Percentiles rank a stretch among this genome's conserved stretches.
phyloP scores from a whole-genome alignment of 2,329 filamentous ascomycete species.

The Neodidymelliopsis sp. region DNA sequence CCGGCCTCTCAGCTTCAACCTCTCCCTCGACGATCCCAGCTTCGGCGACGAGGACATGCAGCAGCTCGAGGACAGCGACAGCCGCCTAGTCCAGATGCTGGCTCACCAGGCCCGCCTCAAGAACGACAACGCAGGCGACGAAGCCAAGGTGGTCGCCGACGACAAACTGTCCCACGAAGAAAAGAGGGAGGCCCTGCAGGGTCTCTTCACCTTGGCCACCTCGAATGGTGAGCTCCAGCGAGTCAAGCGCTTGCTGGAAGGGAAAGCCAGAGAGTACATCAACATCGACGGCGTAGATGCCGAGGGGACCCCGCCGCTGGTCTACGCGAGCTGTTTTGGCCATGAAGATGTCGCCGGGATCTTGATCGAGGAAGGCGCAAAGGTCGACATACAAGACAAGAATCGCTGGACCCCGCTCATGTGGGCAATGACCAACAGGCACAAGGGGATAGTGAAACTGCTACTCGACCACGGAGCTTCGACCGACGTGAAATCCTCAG shows the following conservation, averaged over 20 bases:
- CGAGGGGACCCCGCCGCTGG: constrained; percentile 93
- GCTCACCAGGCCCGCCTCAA: constrained; percentile 90
- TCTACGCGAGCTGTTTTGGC: constrained; percentile 98
- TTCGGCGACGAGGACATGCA: constrained; percentile 72
- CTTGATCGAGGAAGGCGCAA: constrained; percentile 82
- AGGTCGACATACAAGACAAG: constrained; percentile 91
- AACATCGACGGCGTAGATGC: constrained; percentile 90
- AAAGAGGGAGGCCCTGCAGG: constrained; percentile 84
- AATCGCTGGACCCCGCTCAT: constrained; percentile 98
- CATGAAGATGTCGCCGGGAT: constrained; percentile 88
- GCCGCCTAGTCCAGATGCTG: constrained; percentile 92
- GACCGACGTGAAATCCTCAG: constrained; percentile 93
- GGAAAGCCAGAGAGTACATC: constrained; percentile 76
- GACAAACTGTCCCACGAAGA: constrained; percentile 76
- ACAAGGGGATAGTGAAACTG: constrained; percentile 93
- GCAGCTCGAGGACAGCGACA: constrained; percentile 77
- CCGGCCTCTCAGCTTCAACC: constrained; percentile 84
- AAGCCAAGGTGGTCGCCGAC: constrained; percentile 79
- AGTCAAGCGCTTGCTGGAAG: constrained; percentile 76
- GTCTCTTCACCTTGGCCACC: constrained; percentile 89
- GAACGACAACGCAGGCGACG: constrained; percentile 72
- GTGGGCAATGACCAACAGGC: constrained; percentile 99
- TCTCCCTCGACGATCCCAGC: constrained; percentile 79
- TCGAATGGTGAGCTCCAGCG: constrained; percentile 92
- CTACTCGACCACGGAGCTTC: constrained; percentile 92